phyloP scores from a whole-genome alignment of 768 basidiomycete genomes.

The Brasilioporus rufonigricans region DNA sequence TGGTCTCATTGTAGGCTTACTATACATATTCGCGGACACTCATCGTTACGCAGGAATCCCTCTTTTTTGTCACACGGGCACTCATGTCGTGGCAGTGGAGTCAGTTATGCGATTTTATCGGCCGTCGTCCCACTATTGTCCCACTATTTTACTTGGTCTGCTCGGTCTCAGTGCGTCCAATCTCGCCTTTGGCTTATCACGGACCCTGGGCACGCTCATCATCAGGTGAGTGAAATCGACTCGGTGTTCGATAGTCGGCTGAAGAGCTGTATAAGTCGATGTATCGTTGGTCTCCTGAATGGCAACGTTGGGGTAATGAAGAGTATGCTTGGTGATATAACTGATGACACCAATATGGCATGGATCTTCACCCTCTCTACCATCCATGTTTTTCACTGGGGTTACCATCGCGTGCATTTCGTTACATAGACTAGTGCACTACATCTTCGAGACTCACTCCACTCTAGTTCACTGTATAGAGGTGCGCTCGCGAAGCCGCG shows the following conservation, averaged over 20 bases:
- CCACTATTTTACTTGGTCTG: constrained; percentile 53
- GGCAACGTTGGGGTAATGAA: no score
- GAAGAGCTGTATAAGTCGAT: no score
- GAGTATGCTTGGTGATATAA: no score
- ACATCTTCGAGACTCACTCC: background rate
- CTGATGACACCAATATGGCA: background rate
- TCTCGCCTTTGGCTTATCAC: no score
- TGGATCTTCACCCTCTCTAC: background rate
- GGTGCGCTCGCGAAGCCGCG: constrained; percentile 54
- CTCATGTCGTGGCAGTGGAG: no score
- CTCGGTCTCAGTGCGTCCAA: no score
- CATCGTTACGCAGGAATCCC: no score
- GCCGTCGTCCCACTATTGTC: no score
- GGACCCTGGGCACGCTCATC: no score
- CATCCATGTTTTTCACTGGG: background rate
- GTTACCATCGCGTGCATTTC: background rate
- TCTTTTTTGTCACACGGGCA: constrained; percentile 54
- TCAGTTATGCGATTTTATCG: constrained; percentile 54
- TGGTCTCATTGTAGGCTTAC: constrained; percentile 50
- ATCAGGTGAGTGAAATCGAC: constrained; percentile 15
- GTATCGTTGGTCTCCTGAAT: no score
- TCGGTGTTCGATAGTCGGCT: background rate
- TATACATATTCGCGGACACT: background rate
- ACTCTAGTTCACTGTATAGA: constrained; percentile 51
- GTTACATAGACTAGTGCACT: no score